Conservation (phyloP, 2,329 filamentous ascomycete species). For the Botryotinia narcissicola region DNA sequence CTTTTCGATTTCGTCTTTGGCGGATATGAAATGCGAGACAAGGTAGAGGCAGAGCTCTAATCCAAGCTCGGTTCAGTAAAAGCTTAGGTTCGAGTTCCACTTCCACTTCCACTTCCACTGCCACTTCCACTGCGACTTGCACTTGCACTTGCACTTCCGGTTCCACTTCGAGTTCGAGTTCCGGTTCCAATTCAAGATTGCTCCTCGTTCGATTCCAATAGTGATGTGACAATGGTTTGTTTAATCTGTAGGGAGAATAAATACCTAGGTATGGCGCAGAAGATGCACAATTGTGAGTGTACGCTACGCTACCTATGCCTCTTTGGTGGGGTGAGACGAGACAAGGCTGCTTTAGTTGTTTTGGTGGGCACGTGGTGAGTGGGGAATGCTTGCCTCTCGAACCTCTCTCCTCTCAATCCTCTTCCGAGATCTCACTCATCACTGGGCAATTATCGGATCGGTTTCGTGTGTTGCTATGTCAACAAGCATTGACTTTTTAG, state of each 20-base stretch:
- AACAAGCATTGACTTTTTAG: constrained; percentile 6
- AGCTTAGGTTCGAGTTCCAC: not conserved
- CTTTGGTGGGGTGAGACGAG: not conserved
- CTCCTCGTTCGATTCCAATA: not conserved
- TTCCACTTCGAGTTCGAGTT: not conserved
- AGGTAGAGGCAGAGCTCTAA: not conserved
- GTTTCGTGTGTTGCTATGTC: constrained; percentile 8
- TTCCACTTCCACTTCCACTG: not conserved
- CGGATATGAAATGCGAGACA: not conserved
- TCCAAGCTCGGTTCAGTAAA: not conserved
- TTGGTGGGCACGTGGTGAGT: not conserved
- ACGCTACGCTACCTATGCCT: not conserved
- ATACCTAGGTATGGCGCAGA: not conserved
- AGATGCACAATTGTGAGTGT: not conserved
- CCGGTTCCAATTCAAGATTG: not conserved
- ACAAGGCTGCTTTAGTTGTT: not conserved
- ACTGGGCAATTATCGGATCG: not conserved
- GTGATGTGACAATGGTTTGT: not conserved
- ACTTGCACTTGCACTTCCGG: not conserved
- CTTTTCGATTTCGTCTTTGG: not conserved
- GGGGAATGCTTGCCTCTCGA: not conserved
- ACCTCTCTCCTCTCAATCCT: not conserved
- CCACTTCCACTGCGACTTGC: too few relatives aligned
- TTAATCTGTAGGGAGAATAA: not conserved
- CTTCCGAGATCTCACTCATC: not conserved